These are phyloP conservation scores for Cyberlindnera nakhonratchasimensis DNA, from an alignment of 805 yeast genomes.

Conservation along the genomic window DNA sequence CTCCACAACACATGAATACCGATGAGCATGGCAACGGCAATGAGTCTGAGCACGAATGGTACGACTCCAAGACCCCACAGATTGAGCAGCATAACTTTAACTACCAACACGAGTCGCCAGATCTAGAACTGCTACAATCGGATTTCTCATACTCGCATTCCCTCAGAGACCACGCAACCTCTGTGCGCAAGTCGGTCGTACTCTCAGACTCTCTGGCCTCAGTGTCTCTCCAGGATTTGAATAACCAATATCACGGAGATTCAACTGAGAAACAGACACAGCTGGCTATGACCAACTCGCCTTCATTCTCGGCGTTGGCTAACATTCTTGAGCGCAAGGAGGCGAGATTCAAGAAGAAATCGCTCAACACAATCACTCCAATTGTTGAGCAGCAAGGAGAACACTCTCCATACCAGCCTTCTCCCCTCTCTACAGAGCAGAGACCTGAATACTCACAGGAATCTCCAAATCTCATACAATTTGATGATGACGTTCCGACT, in stretches of 20 bases:
- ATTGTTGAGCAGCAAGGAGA: constrained; percentile 10
- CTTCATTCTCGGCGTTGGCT: constrained; percentile 42
- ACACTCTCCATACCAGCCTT: neutral
- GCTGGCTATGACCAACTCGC: constrained; percentile 39
- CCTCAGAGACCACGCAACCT: constrained; percentile 20
- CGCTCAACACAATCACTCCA: neutral
- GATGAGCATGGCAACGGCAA: neutral
- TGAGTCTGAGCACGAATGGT: constrained; percentile 6
- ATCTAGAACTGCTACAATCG: constrained; percentile 17
- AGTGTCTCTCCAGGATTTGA: constrained; percentile 4
- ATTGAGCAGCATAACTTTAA: constrained; percentile 6
- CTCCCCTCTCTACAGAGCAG: constrained; percentile 14
- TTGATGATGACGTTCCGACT: constrained; percentile 26
- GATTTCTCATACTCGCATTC: constrained; percentile 23
- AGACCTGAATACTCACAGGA: neutral
- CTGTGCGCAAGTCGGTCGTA: constrained; percentile 24
- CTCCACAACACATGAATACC: constrained; percentile 4
- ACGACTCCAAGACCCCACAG: constrained; percentile 13
- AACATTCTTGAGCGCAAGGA: constrained; percentile 37
- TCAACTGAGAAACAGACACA: constrained; percentile 8
- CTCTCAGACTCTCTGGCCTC: constrained; percentile 27
- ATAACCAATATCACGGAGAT: neutral
- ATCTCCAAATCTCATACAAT: constrained; percentile 36
- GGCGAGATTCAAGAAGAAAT: constrained; percentile 20
- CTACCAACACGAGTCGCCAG: constrained; percentile 21